These are phyloP conservation scores for Komagataella ulmi DNA, from an alignment of 805 yeast species.

Conservation along the genomic window DNA sequence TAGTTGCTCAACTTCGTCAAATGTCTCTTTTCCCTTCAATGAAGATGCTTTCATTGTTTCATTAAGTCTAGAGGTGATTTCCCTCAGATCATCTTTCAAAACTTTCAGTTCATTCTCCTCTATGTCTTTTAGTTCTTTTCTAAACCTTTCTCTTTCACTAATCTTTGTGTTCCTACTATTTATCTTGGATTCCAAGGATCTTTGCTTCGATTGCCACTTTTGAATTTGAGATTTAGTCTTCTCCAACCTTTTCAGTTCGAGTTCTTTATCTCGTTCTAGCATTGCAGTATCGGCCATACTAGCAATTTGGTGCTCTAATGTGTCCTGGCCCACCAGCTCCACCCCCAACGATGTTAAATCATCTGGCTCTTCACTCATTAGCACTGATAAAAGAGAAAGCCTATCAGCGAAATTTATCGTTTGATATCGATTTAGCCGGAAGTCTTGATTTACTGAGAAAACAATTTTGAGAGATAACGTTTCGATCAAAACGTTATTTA, in stretches of 20 bases:
- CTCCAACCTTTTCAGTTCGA: constrained; percentile 64
- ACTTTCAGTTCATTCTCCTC: constrained; percentile 37
- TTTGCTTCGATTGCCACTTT: constrained; percentile 28
- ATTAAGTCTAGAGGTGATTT: constrained; percentile 30
- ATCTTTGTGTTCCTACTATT: constrained; percentile 44
- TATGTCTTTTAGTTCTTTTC: constrained; percentile 40
- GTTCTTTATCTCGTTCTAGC: constrained; percentile 47
- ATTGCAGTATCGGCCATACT: constrained; percentile 53
- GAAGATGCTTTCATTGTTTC: constrained; percentile 8
- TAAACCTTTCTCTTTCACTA: constrained; percentile 42
- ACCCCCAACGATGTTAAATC: constrained; percentile 31
- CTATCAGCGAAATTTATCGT: not conserved
- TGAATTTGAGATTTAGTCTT: constrained; percentile 41
- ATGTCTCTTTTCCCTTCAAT: constrained; percentile 2
- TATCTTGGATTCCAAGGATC: constrained; percentile 32
- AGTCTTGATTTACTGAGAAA: not conserved
- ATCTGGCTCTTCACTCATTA: not conserved
- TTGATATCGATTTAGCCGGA: too few species aligned
- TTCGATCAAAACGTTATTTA: not conserved
- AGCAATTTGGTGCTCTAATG: constrained; percentile 64
- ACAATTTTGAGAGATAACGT: not conserved
- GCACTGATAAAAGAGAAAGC: not conserved
- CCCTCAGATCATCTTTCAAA: constrained; percentile 46
- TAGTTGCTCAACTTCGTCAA: constrained; percentile 21
- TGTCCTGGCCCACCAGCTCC: constrained; percentile 62